Percentiles rank a stretch among this genome's conserved stretches.
phyloP scores from a whole-genome alignment of 192 early-diverging fungal genomes.

The Podila clonocystis region DNA sequence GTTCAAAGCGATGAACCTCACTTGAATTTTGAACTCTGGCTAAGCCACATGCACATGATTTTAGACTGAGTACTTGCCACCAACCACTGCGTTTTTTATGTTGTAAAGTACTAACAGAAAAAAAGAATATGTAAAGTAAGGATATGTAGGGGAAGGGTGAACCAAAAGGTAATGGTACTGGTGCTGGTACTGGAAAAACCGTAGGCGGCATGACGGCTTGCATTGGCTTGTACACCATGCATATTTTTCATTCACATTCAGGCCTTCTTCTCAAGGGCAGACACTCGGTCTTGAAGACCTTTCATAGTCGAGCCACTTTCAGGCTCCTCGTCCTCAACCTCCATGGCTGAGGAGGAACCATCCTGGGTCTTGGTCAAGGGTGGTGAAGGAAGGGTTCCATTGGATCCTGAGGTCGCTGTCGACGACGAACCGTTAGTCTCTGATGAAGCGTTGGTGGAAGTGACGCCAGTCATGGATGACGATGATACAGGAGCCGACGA shows the following conservation, averaged over 20 bases:
- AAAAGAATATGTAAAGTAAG: too few species aligned
- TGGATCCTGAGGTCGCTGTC: background rate
- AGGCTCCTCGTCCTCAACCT: slow-evolving; percentile 29
- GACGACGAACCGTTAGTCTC: background rate
- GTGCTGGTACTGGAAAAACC: background rate
- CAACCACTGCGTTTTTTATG: too few species aligned
- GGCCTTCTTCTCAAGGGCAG: slow-evolving; percentile 24
- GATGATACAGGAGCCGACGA: background rate
- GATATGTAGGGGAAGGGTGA: too few species aligned
- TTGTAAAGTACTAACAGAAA: too few species aligned
- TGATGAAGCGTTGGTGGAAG: background rate
- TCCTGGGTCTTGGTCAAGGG: slow-evolving; percentile 35
- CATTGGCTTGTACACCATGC: too few species aligned
- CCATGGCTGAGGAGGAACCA: slow-evolving; percentile 20
- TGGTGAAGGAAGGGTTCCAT: slow-evolving; percentile 36
- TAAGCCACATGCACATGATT: too few species aligned
- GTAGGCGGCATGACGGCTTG: background rate
- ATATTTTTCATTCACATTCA: background rate
- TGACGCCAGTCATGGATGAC: slow-evolving; percentile 28
- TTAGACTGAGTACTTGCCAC: too few species aligned
- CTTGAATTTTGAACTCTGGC: background rate
- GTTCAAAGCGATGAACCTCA: background rate
- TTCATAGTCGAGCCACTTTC: slow-evolving; percentile 14
- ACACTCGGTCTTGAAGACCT: slow-evolving; percentile 23
- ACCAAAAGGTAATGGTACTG: too few species aligned